Conservation (phyloP, 306 rosid species). For the Trifolium dubium region DNA sequence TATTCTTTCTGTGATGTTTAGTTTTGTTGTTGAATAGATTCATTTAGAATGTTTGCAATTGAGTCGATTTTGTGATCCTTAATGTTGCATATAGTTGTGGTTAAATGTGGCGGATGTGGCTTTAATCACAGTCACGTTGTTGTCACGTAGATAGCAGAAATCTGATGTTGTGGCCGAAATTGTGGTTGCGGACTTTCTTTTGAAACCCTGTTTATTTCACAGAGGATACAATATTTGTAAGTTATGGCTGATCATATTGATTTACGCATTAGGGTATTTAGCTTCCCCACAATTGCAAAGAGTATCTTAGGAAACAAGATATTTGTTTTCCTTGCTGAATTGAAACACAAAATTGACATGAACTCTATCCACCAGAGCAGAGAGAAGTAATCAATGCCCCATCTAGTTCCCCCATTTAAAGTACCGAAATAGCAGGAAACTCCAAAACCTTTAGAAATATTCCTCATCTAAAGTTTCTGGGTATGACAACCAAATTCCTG, state of each 20-base stretch:
- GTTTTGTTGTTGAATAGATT: conserved; percentile 8
- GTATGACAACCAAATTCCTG: neutral
- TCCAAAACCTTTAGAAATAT: conserved; percentile 13
- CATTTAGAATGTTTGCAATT: neutral
- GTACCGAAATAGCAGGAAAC: neutral
- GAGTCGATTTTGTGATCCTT: neutral
- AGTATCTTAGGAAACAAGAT: neutral
- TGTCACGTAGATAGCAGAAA: neutral
- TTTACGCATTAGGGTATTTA: conserved; percentile 12
- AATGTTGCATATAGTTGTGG: neutral
- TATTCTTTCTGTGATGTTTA: conserved; percentile 16
- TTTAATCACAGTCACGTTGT: neutral
- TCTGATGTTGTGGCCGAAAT: neutral
- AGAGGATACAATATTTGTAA: neutral
- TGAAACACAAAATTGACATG: conserved; percentile 4
- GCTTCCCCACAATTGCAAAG: conserved; percentile 2
- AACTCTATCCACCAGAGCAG: neutral
- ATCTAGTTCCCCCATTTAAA: neutral
- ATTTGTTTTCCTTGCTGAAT: conserved; percentile 17
- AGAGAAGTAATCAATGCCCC: neutral
- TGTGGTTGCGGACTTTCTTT: neutral
- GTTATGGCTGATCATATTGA: conserved; percentile 21
- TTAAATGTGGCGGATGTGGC: neutral
- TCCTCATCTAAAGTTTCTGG: conserved; percentile 4
- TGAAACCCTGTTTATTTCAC: neutral